Base-by-base conservation (phyloP, 1,139 yeast genomes). In the Lodderomyces pseudojiufengensis region DNA sequence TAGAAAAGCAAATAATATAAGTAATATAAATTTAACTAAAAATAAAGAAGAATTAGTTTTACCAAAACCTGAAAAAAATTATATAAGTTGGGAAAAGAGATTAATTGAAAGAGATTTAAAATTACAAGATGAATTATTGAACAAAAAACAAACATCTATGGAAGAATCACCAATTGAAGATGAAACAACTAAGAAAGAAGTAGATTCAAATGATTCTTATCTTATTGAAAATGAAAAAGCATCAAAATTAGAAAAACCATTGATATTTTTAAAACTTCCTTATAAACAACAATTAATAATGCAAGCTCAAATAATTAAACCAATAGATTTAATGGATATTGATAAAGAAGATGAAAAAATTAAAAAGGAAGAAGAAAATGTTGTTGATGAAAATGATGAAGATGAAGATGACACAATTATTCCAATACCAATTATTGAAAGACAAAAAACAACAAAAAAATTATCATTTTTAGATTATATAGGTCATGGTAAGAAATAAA, bases 391-490 rank as follows among this genome's bases (percentile, higher is more conserved):
- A n/a, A n/a, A n/a, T n/a, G n/a, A n/a, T n/a, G n/a, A n/a, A n/a
- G 32, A 36, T 10, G 40, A 38, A 10, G 33, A 26, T 5, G 33
- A 38, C 24, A 41, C 39, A 18, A 44, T 40, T 4, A 39, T 49
- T 29, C 44, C 50, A 13, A 31, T 45, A n/a, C 49, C 45, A 7
- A 39, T 59, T 11, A 46, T 56, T 13, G 29, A 15, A 9, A 27
- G 27, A 43, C 60, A 47, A 27, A 57, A 50, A 46, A 56, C 65
- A 8, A 76, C 72, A 45, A 85, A 85, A 64, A 84, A 84, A 57
- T 63, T 85, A 42, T 82, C 90, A 24, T 80, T 86, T 59, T 95
- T 95, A 2, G 95, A 85, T 53, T 85, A 85, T 57, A 80, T 80
- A 55, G 20, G 20, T 18, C 20, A 18, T 18, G 20, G 20, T 18